Base-by-base conservation (phyloP, 768 basidiomycete genomes). In the Lactarius trivialis region DNA sequence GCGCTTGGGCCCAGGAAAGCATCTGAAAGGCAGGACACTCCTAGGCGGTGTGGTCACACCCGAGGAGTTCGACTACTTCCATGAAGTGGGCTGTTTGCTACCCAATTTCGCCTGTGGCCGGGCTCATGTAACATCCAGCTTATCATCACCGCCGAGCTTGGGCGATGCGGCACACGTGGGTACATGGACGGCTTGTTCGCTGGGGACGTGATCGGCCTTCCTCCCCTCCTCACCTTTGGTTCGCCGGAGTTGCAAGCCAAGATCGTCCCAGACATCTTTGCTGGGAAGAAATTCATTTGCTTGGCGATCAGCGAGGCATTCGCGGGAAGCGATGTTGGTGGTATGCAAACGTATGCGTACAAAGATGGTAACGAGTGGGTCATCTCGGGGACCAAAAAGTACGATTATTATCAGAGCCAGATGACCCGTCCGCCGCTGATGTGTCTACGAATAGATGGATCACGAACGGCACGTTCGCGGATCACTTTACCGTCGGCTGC, bases 261-360 rank as follows among this genome's bases (percentile, higher is more conserved):
- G 68, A 81, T 95, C 56, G 79, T 95, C 17, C 83, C 88, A 1
- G 87, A 89, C 37, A 82, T 92, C 43, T 77, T 90, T 14, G 75
- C 79, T 3, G 91, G 89, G 8, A 89, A 86, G 73, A 92, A 93
- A 73, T 91, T 84, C 68, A 86, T 97, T 65, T 88, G 86, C 8
- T 78, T 98, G 33, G 96, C 96, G 11, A 92, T 98, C 69, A 88
- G 86, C 50, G 96, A 98, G 75, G 92, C 95, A 0, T 96, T 95
- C 67, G 95, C 93, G 2, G 91, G 91, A 19, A 90, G 88, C 68
- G 91, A 93, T 68, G 91, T 93, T 3, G 74, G 83, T 54, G 93
- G 94, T 3, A 69, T 95, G 37, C 93, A 84, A 78, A 98, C 88
- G 60, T 88, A 86, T 1, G 95, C 95, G 0, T 82, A 83, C 60